Evolutionary conservation across 1,284 basidiomycete genomes (phyloP).

Genomic region (Hemileia vastatrix): DNA sequence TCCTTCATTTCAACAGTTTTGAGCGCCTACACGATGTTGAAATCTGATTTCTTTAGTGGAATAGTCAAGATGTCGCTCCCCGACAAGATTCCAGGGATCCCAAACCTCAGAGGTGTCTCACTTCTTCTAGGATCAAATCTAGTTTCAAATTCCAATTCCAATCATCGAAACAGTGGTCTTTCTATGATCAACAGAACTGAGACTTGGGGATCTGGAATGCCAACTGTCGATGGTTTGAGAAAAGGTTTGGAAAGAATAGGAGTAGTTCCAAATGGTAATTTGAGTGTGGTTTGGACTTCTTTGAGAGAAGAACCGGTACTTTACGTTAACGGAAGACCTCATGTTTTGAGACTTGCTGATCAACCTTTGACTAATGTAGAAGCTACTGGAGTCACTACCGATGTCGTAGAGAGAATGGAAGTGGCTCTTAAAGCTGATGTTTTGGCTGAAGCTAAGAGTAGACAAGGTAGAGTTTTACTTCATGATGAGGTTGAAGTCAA

Average conservation of each 20-base stretch:
- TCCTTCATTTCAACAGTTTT: too few species aligned
- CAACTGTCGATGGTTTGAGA: conserved; percentile 56
- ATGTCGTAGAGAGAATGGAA: conserved; percentile 89
- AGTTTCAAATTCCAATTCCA: too few species aligned
- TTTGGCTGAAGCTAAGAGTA: conserved; percentile 68
- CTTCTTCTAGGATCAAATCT: too few species aligned
- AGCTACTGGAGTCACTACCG: conserved; percentile 87
- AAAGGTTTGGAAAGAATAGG: conserved; percentile 70
- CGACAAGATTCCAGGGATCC: too few species aligned
- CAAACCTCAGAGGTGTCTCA: too few species aligned
- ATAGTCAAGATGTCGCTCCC: conserved; percentile 89
- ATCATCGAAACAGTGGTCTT: too few species aligned
- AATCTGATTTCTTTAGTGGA: too few species aligned
- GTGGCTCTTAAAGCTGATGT: conserved; percentile 78
- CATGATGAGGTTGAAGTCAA: conserved; percentile 93
- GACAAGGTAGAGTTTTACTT: conserved; percentile 53
- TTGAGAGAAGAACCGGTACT: conserved; percentile 87
- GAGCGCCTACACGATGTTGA: conserved; percentile 89
- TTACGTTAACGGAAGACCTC: conserved; percentile 54
- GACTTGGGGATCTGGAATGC: conserved; percentile 43
- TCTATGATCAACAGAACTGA: conserved; percentile 27
- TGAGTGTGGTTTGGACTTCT: conserved; percentile 77
- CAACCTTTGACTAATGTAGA: conserved; percentile 80
- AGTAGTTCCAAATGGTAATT: conserved; percentile 62
- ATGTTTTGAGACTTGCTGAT: conserved; percentile 76